Evolutionary conservation across 805 yeast genomes (phyloP), one percentile per base, ranked within the genome.

Genomic region (Starmerella floris): DNA sequence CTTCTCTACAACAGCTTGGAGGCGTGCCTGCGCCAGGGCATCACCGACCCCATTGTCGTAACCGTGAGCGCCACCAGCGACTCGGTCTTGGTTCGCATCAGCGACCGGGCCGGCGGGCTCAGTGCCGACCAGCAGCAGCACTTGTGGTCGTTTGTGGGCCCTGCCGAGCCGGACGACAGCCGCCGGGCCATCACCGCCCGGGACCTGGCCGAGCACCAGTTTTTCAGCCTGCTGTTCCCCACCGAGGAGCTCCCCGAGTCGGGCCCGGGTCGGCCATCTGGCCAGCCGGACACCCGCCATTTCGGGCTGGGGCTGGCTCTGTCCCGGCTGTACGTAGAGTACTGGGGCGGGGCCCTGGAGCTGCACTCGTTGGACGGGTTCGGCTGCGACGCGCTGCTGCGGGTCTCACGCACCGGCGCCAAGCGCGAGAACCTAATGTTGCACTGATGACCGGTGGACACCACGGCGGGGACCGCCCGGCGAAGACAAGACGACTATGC

Each of bases 61-160:
- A 75, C 84, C 8, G 72, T 88, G 9, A 68, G 82, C 2, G 72
- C 78, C 48, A 73, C 82, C 17, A 67, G 73, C 11, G 78, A 76
- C 30, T 74, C 77, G 37, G 77, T 83, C 23, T 66, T 77, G 3
- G 79, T 88, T 58, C 69, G 94, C 40, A 74, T 88, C 39, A 77
- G 88, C 4, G 98, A 88, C 60, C 77, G 73, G 51, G 96, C 95
- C 3, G 96, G 96, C 23, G 98, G 97, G 1, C 65, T 88, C 38
- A 13, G 36, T n/a, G 67, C 72, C 10, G 68, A 70, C 35, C 72
- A 71, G 19, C 69, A 75, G 27, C 66, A 81, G 28, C 66, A 68
- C 15, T 68, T 85, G 8, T 88, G 95, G 94, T 81, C 94, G 0
- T 88, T 91, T 62, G 87, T 87, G 3, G 58, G 58, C 48, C 50